Conservation (phyloP, 257 asterid genomes). For the Voacanga thouarsii region DNA sequence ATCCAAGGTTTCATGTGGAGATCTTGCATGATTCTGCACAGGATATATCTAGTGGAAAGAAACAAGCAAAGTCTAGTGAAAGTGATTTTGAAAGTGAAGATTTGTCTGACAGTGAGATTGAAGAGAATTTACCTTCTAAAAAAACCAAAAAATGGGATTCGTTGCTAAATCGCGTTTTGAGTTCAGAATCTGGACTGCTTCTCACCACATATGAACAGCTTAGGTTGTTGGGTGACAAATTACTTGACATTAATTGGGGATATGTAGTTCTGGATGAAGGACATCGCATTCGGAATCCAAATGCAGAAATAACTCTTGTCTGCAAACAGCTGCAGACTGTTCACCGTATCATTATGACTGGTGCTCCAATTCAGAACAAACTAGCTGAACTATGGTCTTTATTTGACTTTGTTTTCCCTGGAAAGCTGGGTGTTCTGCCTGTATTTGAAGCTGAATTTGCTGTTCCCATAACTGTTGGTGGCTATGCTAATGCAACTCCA, state of each 20-base stretch:
- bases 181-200: slow-evolving; percentile 79
- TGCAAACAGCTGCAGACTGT: slow-evolving; percentile 98
- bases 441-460: slow-evolving; percentile 99
- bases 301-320: slow-evolving; percentile 90
- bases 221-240: slow-evolving; percentile 67
- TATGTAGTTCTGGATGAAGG: slow-evolving; percentile 96
- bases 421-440: slow-evolving; percentile 94
- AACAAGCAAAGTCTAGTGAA: slow-evolving; percentile 45
- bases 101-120: slow-evolving; percentile 46
- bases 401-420: slow-evolving; percentile 97
- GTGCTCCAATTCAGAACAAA: slow-evolving; percentile 97
- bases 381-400: slow-evolving; percentile 94
- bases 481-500: slow-evolving; percentile 95
- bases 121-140: slow-evolving; percentile 46
- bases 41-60: slow-evolving; percentile 50
- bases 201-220: slow-evolving; percentile 97
- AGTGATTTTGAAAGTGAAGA: slow-evolving; percentile 75
- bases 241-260: slow-evolving; percentile 94
- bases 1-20: slow-evolving; percentile 74
- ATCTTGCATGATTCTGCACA: slow-evolving; percentile 88
- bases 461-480: slow-evolving; percentile 97
- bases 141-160: slow-evolving; percentile 68
- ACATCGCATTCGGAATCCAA: slow-evolving; percentile 95
- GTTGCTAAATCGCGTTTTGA: slow-evolving; percentile 68
- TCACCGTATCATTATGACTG: slow-evolving; percentile 96